Percentiles rank a stretch among this genome's conserved stretches.
These are phyloP conservation scores for Oxyria digyna DNA, from an alignment of 148 eudicot species.

Conservation along the genomic window DNA sequence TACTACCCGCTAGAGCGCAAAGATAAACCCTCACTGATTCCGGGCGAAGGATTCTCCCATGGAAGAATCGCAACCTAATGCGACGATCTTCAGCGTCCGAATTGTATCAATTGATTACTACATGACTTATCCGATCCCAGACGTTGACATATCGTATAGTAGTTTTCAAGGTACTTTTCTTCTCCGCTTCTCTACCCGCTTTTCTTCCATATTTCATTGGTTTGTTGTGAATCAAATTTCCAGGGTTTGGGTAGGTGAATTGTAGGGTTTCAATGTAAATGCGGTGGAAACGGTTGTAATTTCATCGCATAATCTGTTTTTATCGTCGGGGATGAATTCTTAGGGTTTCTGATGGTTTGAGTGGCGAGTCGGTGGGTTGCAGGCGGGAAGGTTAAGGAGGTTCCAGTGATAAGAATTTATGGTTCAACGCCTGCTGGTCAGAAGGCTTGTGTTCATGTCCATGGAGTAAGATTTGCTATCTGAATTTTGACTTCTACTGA, in stretches of 20 bases:
- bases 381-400: slow-evolving; percentile 87
- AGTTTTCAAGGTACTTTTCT: slow-evolving; percentile 46
- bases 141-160: slow-evolving; percentile 59
- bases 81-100: slow-evolving; percentile 58
- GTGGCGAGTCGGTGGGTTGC: neutral
- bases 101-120: slow-evolving; percentile 79
- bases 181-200: neutral
- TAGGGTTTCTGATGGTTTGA: slow-evolving; percentile 1
- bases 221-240: neutral
- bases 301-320: neutral
- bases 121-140: slow-evolving; percentile 68
- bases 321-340: neutral
- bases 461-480: slow-evolving; percentile 34
- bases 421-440: slow-evolving; percentile 93
- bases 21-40: neutral
- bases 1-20: neutral
- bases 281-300: neutral
- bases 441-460: slow-evolving; percentile 81
- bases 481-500: neutral
- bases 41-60: neutral
- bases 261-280: neutral
- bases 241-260: neutral
- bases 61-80: slow-evolving; percentile 31
- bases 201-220: neutral
- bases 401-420: slow-evolving; percentile 79